These are phyloP conservation scores for Sambucus nigra DNA, from an alignment of 129 eudicot species.

Conservation along the genomic window DNA sequence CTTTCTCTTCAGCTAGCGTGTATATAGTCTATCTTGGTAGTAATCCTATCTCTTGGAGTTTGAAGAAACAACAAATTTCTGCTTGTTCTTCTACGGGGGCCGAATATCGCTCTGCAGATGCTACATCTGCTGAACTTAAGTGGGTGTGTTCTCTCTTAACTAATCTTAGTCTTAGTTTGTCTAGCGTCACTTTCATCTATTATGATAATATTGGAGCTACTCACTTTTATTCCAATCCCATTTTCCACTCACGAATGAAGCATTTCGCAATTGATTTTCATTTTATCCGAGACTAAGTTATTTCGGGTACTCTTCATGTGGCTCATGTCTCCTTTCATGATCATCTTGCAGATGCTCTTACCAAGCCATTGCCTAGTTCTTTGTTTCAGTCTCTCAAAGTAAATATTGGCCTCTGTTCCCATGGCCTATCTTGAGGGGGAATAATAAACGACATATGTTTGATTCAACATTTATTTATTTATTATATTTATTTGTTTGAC, in stretches of 20 bases:
- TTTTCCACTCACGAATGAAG: background rate
- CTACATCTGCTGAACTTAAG: background rate
- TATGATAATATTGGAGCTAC: background rate
- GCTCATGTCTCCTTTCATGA: too few species aligned
- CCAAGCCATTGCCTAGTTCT: too few species aligned
- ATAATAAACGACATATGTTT: too few species aligned
- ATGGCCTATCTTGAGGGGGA: too few species aligned
- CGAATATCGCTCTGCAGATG: background rate
- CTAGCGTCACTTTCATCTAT: background rate
- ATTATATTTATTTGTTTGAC: too few species aligned
- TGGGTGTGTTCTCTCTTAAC: background rate
- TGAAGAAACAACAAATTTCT: background rate
- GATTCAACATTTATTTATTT: too few species aligned
- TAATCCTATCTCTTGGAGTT: background rate
- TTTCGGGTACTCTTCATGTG: background rate
- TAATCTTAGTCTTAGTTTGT: background rate
- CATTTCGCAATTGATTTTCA: background rate
- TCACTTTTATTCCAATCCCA: background rate
- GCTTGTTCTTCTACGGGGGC: background rate
- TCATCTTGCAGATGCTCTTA: too few species aligned
- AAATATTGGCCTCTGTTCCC: too few species aligned
- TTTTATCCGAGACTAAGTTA: background rate
- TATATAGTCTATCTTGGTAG: background rate
- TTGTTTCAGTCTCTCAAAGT: too few species aligned
- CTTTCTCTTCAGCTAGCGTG: background rate